A percentile compares a stretch with the other conserved stretches of the same genome.
These are phyloP conservation scores for Rachicladosporium sp. DNA, from an alignment of 2,329 filamentous ascomycete genomes.

Conservation along the genomic window DNA sequence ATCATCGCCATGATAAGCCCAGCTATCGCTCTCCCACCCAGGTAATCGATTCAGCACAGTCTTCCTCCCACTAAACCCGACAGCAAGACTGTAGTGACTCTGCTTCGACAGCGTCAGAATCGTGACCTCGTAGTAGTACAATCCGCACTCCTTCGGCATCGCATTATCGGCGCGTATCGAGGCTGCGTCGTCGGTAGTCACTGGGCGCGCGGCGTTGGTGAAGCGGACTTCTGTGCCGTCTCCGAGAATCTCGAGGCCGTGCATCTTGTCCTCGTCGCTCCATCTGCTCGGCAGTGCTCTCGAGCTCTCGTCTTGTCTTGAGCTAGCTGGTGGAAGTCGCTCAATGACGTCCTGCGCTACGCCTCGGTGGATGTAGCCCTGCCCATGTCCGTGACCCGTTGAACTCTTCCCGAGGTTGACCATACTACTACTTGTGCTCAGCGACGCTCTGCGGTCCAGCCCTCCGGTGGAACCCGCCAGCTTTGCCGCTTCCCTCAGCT, in stretches of 20 bases:
- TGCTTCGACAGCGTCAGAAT: slow-evolving; percentile 56
- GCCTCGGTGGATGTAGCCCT: slow-evolving; percentile 29
- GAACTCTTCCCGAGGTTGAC: too few species aligned
- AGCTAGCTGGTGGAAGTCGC: slow-evolving; percentile 39
- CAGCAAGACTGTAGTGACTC: slow-evolving; percentile 33
- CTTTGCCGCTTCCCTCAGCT: slow-evolving; percentile 15
- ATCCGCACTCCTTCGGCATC: slow-evolving; percentile 80
- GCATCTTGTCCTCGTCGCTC: slow-evolving; percentile 66
- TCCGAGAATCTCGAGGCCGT: slow-evolving; percentile 58
- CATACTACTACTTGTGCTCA: too few species aligned
- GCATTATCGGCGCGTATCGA: slow-evolving; percentile 70
- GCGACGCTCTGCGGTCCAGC: too few species aligned
- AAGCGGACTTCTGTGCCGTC: slow-evolving; percentile 63
- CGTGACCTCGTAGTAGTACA: slow-evolving; percentile 83
- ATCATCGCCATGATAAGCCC: slow-evolving; percentile 56
- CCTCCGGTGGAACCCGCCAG: neutral
- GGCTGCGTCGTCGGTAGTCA: slow-evolving; percentile 59
- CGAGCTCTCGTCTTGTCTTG: slow-evolving; percentile 18
- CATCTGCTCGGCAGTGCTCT: slow-evolving; percentile 68
- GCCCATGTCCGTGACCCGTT: too few species aligned
- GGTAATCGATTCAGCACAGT: slow-evolving; percentile 49
- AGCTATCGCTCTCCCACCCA: slow-evolving; percentile 54
- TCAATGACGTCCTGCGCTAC: slow-evolving; percentile 79
- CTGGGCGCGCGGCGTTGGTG: slow-evolving; percentile 38
- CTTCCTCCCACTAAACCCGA: slow-evolving; percentile 49